Base-by-base conservation (phyloP, 2,329 filamentous ascomycete genomes). In the Pyricularia sp. region DNA sequence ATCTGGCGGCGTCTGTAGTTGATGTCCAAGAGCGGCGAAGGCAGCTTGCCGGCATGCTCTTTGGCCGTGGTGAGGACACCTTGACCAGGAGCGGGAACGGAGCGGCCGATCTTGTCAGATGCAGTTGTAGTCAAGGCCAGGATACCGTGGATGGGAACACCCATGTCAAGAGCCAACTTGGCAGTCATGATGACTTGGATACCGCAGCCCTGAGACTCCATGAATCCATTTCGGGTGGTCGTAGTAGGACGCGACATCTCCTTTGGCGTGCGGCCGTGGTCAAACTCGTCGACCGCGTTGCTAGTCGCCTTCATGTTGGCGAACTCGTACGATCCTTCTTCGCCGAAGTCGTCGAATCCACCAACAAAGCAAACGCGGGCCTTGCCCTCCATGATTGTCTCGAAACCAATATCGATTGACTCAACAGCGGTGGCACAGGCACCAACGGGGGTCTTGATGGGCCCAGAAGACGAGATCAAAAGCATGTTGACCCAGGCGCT, bases 281-380 rank as follows among this genome's bases (percentile, higher is more conserved):
- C 93, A 74, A 99, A 92, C 79, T 99, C 96, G 74, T 98, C 94
- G 71, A 97, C 91, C 30, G 94, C 94, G 77, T 98, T 99, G 86
- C 94, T 97, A 69, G 95, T 99, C 70, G 95, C 95, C 82, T 97
- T 97, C 95, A 99, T 99, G 85, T 99, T 99, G 84, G 95, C 95
- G 79, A 99, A 99, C 81, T 99, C 95, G 77, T 97, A 99, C 1
- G 95, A 99, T 68, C 95, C 96, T 82, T 99, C 95, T 82, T 99
- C 95, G 76, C 96, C 93, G 84, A 99, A 97, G 82, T 99, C 96
- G 83, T 99, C 95, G 77, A 99, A 98, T 74, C 95, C 95, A 87
- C 95, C 95, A 70, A 99, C 96, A 73, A 99, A 91, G 86, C 94
- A 98, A 76, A 99, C 88, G 68, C 94, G 92, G 70, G 96, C 95